phyloP scores from a whole-genome alignment of 768 basidiomycete species.

The Phanerodontia chrysosporium region DNA sequence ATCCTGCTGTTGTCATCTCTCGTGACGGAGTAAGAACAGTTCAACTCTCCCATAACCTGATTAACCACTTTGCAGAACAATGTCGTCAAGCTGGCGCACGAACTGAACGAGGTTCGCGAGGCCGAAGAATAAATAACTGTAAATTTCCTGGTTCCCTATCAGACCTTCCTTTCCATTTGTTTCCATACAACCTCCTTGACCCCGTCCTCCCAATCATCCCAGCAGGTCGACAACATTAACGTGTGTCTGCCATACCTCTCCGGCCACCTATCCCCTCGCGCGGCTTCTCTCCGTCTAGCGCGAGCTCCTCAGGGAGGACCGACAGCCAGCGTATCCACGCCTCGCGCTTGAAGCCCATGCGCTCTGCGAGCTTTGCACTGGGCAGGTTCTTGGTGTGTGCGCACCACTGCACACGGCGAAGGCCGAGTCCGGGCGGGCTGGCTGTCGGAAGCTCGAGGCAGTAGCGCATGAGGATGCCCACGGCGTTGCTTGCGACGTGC shows the following conservation, averaged over 20 bases:
- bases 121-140: conserved; percentile 9
- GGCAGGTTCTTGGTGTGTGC: conserved; percentile 29
- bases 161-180: conserved; percentile 13
- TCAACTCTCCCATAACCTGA: no score
- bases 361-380: conserved; percentile 32
- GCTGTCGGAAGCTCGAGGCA: conserved; percentile 21
- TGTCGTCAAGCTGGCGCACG: conserved; percentile 48
- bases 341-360: conserved; percentile 46
- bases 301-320: conserved; percentile 27
- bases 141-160: not conserved
- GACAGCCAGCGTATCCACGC: conserved; percentile 36
- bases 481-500: conserved; percentile 39
- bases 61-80: conserved; percentile 33
- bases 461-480: conserved; percentile 28
- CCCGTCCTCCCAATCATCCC: conserved; percentile 56
- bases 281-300: conserved; percentile 24
- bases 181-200: conserved; percentile 28
- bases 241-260: conserved; percentile 42
- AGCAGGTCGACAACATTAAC: conserved; percentile 45
- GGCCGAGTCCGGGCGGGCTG: conserved; percentile 30
- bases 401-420: conserved; percentile 46
- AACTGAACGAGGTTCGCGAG: conserved; percentile 40
- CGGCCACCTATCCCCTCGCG: conserved; percentile 24
- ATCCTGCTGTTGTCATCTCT: conserved; percentile 46
- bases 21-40: conserved; percentile 37